phyloP scores from a whole-genome alignment of 805 yeast genomes.

The Suhomyces canberraensis region DNA sequence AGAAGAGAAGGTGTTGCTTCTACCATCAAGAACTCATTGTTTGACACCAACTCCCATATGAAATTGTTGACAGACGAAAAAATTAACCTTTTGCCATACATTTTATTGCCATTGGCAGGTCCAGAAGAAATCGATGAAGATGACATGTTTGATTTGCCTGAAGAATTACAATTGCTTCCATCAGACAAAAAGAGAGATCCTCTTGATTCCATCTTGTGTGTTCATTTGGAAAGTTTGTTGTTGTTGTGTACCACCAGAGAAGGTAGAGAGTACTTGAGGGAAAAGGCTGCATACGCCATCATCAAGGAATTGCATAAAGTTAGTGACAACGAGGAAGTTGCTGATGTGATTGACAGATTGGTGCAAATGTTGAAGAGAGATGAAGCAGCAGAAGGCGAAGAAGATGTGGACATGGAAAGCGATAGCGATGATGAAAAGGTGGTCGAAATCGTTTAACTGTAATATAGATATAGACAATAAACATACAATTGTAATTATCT shows the following conservation, averaged over 20 bases:
- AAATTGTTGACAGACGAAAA: conserved; percentile 55
- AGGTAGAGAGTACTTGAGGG: conserved; percentile 74
- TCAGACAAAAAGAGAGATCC: conserved; percentile 79
- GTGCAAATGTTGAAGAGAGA: conserved; percentile 94
- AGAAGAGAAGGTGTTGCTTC: conserved; percentile 93
- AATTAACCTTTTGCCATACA: conserved; percentile 75
- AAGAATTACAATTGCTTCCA: conserved; percentile 76
- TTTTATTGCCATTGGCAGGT: conserved; percentile 76
- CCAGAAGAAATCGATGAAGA: conserved; percentile 77
- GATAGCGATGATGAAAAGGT: conserved; percentile 52
- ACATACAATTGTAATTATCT: too few relatives aligned
- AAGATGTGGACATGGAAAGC: conserved; percentile 46
- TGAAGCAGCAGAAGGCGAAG: conserved; percentile 55
- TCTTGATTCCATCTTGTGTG: conserved; percentile 55
- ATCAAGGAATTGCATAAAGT: conserved; percentile 81
- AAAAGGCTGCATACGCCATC: conserved; percentile 80
- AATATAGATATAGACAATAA: too few relatives aligned
- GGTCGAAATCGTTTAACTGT: conserved; percentile 46
- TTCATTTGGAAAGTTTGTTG: conserved; percentile 76
- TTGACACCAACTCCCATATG: conserved; percentile 70
- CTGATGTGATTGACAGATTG: conserved; percentile 73
- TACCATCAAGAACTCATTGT: conserved; percentile 84
- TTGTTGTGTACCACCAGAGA: conserved; percentile 72
- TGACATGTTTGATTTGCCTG: conserved; percentile 84
- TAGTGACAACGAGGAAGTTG: conserved; percentile 40